Percentiles rank a stretch among this genome's conserved stretches.
Conservation (phyloP, 2,329 filamentous ascomycete genomes). For the Teratosphaeria pseudoeucalypti region DNA sequence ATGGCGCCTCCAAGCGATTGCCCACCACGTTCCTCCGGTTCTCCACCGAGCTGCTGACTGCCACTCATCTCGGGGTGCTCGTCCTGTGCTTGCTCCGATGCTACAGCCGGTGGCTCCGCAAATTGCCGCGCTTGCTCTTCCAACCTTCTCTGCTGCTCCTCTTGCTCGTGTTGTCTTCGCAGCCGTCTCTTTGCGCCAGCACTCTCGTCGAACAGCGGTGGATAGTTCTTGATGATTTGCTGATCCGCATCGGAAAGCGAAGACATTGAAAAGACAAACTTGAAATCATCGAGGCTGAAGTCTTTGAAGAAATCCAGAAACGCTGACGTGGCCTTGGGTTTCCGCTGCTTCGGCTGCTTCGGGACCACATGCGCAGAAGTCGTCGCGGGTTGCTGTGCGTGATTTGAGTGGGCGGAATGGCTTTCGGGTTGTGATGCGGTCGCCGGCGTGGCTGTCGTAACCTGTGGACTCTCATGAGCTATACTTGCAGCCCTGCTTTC, state of each 20-base stretch:
- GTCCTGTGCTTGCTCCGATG: neutral
- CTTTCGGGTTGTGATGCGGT: slow-evolving; percentile 1
- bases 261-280: slow-evolving; percentile 43
- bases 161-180: slow-evolving; percentile 53
- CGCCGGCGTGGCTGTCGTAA: slow-evolving; percentile 28
- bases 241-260: slow-evolving; percentile 38
- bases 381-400: slow-evolving; percentile 4
- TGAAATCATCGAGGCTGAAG: slow-evolving; percentile 36
- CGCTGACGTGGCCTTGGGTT: slow-evolving; percentile 12
- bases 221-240: slow-evolving; percentile 48
- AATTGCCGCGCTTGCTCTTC: slow-evolving; percentile 42
- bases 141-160: slow-evolving; percentile 43
- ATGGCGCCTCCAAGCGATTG: slow-evolving; percentile 50
- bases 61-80: slow-evolving; percentile 66
- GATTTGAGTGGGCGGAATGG: slow-evolving; percentile 6
- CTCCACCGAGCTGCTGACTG: slow-evolving; percentile 81
- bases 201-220: slow-evolving; percentile 70
- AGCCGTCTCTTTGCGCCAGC: slow-evolving; percentile 73
- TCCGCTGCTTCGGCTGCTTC: slow-evolving; percentile 1
- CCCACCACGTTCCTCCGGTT: slow-evolving; percentile 66
- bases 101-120: slow-evolving; percentile 34
- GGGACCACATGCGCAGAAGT: neutral
- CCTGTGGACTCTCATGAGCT: slow-evolving; percentile 71
- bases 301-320: slow-evolving; percentile 30
- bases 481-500: slow-evolving; percentile 74